Percentiles rank a stretch among this genome's conserved stretches.
These are phyloP conservation scores for Lenwebbia sp. DNA, from an alignment of 345 rosid species.

Conservation along the genomic window DNA sequence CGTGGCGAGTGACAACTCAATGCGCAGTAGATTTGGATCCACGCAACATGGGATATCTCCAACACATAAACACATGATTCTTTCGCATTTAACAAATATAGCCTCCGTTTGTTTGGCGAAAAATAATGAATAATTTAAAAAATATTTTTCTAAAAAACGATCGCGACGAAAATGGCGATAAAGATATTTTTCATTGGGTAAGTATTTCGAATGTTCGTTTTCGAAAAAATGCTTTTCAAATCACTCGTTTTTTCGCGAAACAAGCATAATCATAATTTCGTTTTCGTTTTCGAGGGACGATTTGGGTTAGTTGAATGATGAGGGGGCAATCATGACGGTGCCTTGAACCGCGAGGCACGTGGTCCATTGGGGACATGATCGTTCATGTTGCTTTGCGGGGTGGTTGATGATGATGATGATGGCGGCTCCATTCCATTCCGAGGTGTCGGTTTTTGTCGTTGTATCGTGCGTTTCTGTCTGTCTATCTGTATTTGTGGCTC, in stretches of 20 bases:
- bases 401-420: not conserved
- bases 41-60: not conserved
- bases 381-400: not conserved
- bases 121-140: no score
- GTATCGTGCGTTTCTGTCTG: not conserved
- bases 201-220: no score
- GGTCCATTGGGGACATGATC: not conserved
- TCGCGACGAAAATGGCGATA: rapidly evolving
- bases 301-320: not conserved
- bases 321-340: not conserved
- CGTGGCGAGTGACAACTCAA: not conserved
- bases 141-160: no score
- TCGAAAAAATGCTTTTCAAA: no score
- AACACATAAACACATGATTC: not conserved
- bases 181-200: not conserved
- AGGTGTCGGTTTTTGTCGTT: not conserved
- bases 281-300: not conserved
- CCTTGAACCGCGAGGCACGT: not conserved
- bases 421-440: not conserved
- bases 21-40: not conserved
- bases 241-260: no score
- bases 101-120: no score
- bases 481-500: not conserved
- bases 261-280: not conserved
- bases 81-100: not conserved